phyloP scores from a whole-genome alignment of 1,284 basidiomycete species.

The Sporisorium graminicola region DNA sequence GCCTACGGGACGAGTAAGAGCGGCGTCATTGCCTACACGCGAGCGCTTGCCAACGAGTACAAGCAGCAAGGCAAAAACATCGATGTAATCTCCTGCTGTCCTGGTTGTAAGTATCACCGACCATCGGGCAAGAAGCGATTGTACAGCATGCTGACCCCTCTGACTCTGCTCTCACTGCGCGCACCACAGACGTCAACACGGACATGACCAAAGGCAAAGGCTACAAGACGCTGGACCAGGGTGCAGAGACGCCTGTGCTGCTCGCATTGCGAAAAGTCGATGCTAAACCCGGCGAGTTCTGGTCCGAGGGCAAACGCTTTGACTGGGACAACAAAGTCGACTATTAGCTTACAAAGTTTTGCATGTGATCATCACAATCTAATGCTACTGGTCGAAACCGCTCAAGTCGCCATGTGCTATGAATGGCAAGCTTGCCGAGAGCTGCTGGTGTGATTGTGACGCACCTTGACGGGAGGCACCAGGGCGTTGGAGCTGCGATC shows the following conservation, averaged over 20 bases:
- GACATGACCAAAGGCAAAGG: constrained; percentile 64
- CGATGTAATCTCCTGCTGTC: constrained; percentile 61
- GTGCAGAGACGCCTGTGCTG: constrained; percentile 65
- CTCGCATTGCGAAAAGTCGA: constrained; percentile 54
- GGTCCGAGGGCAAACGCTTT: constrained; percentile 33
- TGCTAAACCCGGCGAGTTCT: constrained; percentile 49
- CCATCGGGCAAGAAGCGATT: background rate
- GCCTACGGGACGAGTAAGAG: constrained; percentile 64
- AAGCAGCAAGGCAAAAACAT: constrained; percentile 39
- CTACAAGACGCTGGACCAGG: constrained; percentile 59
- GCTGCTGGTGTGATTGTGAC: constrained; percentile 15
- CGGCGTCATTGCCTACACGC: constrained; percentile 56
- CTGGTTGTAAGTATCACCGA: constrained; percentile 53
- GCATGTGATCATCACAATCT: background rate
- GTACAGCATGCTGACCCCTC: background rate
- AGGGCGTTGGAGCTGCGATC: constrained; percentile 22
- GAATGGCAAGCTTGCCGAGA: constrained; percentile 35
- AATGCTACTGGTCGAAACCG: constrained; percentile 32
- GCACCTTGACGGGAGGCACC: background rate
- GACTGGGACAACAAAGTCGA: constrained; percentile 30
- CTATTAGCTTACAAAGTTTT: background rate
- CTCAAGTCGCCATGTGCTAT: constrained; percentile 46
- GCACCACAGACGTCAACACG: constrained; percentile 55
- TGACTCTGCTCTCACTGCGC: background rate
- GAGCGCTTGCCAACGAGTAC: constrained; percentile 54